Conservation (phyloP, 2,329 filamentous ascomycete genomes). For the Piedraia hortae region DNA sequence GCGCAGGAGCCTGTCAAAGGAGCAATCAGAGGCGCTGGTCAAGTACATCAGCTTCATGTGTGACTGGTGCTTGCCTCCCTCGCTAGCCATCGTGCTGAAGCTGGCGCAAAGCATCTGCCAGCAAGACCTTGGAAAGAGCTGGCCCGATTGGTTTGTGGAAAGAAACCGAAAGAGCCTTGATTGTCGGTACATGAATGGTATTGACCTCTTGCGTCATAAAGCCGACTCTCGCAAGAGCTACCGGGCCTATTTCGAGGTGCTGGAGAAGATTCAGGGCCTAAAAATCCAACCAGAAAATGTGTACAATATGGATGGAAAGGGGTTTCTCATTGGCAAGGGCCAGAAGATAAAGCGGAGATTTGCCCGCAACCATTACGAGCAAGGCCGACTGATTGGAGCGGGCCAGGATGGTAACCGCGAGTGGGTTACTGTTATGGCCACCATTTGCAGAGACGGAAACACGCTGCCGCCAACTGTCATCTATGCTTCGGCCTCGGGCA, state of each 20-base stretch:
- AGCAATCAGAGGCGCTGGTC: background rate
- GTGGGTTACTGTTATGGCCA: constrained; percentile 1
- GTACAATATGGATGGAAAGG: constrained; percentile 1
- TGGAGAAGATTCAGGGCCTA: background rate
- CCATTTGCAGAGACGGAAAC: background rate
- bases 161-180: background rate
- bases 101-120: background rate
- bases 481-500: background rate
- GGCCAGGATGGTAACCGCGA: background rate
- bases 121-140: background rate
- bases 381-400: background rate
- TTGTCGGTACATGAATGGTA: background rate
- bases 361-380: background rate
- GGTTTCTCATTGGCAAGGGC: background rate
- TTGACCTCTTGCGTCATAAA: background rate
- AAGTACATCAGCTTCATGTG: background rate
- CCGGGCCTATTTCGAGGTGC: background rate
- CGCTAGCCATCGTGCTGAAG: background rate
- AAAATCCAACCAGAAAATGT: background rate
- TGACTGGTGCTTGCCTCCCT: background rate
- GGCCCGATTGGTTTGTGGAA: background rate
- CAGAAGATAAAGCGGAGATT: background rate
- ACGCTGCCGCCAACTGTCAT: background rate
- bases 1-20: background rate
- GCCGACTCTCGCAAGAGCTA: background rate